phyloP scores from a whole-genome alignment of 441 rosid genomes.

The Arabidopsis lyrata region DNA sequence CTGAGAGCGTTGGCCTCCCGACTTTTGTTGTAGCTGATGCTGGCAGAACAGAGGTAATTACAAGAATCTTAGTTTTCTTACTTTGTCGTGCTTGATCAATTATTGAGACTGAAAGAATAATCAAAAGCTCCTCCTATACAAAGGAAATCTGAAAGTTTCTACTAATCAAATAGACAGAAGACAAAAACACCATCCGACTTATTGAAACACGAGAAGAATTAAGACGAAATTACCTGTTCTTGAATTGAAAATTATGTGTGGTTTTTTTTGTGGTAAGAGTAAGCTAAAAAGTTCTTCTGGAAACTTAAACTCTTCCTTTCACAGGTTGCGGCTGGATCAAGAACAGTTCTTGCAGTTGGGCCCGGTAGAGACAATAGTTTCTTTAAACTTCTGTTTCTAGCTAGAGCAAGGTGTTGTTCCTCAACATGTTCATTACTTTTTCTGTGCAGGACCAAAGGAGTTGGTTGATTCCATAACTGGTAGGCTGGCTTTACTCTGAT shows the following conservation, averaged over 20 bases:
- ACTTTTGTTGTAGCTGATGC: constrained; percentile 95
- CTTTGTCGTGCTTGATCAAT: constrained; percentile 8
- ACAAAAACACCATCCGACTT: background rate
- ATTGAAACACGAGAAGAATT: background rate
- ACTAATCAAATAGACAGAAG: background rate
- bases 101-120: constrained; percentile 20
- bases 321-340: constrained; percentile 81
- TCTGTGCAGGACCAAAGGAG: constrained; percentile 68
- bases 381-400: constrained; percentile 1
- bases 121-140: constrained; percentile 4
- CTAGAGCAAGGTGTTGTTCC: background rate
- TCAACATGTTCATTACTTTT: constrained; percentile 22
- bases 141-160: constrained; percentile 8
- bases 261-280: background rate
- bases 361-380: constrained; percentile 60
- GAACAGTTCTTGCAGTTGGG: constrained; percentile 86
- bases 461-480: constrained; percentile 78
- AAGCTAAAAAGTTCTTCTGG: background rate
- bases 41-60: constrained; percentile 81
- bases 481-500: constrained; percentile 69
- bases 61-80: constrained; percentile 1
- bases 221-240: background rate
- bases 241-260: background rate
- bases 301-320: constrained; percentile 26
- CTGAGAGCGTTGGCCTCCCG: constrained; percentile 82